Percentiles rank a stretch among this genome's conserved stretches.
Conservation (phyloP, 148 eudicot genomes). For the Spergularia bocconei region DNA sequence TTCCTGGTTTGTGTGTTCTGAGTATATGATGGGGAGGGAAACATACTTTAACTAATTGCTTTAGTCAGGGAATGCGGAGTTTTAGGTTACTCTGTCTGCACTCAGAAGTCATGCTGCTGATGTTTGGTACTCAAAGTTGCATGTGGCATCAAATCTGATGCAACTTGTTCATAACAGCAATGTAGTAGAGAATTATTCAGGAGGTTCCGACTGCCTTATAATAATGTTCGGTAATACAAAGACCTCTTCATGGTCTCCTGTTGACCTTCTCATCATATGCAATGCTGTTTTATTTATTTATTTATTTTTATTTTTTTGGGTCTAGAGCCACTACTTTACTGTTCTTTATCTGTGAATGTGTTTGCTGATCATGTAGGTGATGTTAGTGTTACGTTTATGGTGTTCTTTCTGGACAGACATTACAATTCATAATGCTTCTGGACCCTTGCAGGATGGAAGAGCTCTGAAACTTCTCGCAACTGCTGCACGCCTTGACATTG, state of each 20-base stretch:
- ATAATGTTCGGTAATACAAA: no score
- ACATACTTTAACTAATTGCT: no score
- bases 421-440: not conserved
- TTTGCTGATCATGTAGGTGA: not conserved
- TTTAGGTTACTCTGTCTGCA: not conserved
- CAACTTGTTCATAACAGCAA: not conserved
- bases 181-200: no score
- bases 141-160: not conserved
- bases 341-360: not conserved
- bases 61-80: not conserved
- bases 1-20: not conserved
- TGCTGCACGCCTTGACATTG: conserved; percentile 95
- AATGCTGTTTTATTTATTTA: not conserved
- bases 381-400: not conserved
- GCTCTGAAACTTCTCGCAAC: conserved; percentile 94
- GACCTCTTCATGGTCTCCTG: no score
- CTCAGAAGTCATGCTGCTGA: not conserved
- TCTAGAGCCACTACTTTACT: not conserved
- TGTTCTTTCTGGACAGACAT: not conserved
- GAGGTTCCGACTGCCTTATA: no score
- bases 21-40: not conserved
- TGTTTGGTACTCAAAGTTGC: not conserved
- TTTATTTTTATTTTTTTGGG: not conserved
- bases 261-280: not conserved
- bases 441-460: conserved; percentile 68